Conservation (phyloP, 2,329 filamentous ascomycete species). For the Fusarium ambrosium region DNA sequence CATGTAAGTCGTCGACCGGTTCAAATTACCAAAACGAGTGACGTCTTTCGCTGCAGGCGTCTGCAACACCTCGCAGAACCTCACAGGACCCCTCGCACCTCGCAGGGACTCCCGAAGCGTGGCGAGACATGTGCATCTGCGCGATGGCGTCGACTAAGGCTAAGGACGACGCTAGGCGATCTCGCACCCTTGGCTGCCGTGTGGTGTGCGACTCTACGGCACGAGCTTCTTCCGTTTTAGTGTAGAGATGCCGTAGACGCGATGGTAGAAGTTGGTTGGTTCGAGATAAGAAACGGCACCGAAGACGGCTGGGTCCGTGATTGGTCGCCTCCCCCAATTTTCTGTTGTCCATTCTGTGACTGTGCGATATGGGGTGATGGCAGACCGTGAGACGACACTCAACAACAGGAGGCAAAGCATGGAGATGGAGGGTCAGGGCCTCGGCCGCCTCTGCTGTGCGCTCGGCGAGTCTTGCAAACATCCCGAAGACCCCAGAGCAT, state of each 20-base stretch:
- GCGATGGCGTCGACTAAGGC: constrained; percentile 43
- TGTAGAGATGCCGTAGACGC: constrained; percentile 24
- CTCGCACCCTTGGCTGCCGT: constrained; percentile 41
- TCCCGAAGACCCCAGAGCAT: constrained; percentile 26
- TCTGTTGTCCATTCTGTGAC: constrained; percentile 58
- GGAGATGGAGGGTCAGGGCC: constrained; percentile 21
- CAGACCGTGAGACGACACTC: constrained; percentile 24
- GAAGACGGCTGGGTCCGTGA: constrained; percentile 46
- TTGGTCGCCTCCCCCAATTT: constrained; percentile 56
- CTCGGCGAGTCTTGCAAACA: constrained; percentile 37
- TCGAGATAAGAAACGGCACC: constrained; percentile 57
- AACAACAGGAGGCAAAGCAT: constrained; percentile 13
- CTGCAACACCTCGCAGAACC: constrained; percentile 36
- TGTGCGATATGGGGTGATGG: constrained; percentile 47
- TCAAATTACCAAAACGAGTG: constrained; percentile 46
- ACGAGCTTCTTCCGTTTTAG: constrained; percentile 48
- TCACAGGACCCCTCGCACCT: constrained; percentile 33
- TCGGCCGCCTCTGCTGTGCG: constrained; percentile 31
- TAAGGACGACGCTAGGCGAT: constrained; percentile 40
- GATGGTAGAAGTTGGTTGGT: constrained; percentile 52
- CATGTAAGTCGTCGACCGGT: constrained; percentile 31
- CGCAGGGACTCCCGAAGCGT: constrained; percentile 46
- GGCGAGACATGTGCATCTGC: constrained; percentile 45
- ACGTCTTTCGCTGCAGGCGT: constrained; percentile 43
- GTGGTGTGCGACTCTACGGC: constrained; percentile 36